A percentile compares a stretch with the other conserved stretches of the same genome.
phyloP scores from a whole-genome alignment of 495 filamentous ascomycete species.

The Neohortaea acidophila region DNA sequence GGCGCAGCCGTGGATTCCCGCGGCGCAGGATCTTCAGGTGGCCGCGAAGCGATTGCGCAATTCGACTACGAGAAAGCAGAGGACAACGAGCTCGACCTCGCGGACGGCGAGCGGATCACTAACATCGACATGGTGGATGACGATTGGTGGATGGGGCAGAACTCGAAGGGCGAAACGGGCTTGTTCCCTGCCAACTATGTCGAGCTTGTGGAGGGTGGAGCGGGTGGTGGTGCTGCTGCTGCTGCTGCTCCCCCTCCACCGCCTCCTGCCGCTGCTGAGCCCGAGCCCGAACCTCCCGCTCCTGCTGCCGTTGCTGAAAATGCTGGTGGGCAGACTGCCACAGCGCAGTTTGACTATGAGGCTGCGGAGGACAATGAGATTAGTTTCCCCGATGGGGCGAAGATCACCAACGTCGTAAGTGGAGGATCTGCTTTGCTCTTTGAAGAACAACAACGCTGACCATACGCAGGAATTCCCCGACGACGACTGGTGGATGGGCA shows the following conservation, averaged over 20 bases:
- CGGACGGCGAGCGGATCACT: constrained; percentile 82
- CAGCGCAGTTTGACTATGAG: constrained; percentile 89
- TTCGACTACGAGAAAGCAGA: constrained; percentile 97
- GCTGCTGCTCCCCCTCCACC: constrained; percentile 21
- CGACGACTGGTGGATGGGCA: constrained; percentile 95
- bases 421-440: not conserved
- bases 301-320: constrained; percentile 26
- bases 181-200: constrained; percentile 97
- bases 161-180: constrained; percentile 61
- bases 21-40: constrained; percentile 23
- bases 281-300: constrained; percentile 19
- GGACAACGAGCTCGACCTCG: constrained; percentile 84
- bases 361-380: constrained; percentile 95
- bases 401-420: constrained; percentile 50
- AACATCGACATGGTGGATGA: constrained; percentile 93
- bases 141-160: constrained; percentile 96
- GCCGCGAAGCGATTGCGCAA: constrained; percentile 60
- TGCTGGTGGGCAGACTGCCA: constrained; percentile 44
- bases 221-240: constrained; percentile 13
- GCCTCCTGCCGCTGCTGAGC: constrained; percentile 21
- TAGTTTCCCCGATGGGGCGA: constrained; percentile 79
- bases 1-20: constrained; percentile 24
- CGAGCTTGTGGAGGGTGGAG: constrained; percentile 47
- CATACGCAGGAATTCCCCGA: constrained; percentile 72
- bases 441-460: constrained; percentile 10